Evolutionary conservation across 1,284 basidiomycete species (phyloP).

Genomic region (Pascua sp.): DNA sequence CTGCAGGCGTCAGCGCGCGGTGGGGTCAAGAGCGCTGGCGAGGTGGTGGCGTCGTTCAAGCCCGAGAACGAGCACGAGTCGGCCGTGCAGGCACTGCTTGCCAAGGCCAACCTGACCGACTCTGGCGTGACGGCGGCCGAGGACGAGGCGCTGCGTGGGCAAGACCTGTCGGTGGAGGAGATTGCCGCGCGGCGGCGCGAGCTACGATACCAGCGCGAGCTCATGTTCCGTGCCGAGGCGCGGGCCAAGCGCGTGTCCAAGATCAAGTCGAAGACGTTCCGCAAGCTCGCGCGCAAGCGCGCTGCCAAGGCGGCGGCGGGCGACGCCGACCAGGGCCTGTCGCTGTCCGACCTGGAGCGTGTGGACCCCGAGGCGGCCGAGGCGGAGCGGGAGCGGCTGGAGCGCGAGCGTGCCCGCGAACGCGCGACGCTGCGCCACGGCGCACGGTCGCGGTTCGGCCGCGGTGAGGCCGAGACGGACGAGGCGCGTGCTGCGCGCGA

Average conservation of each 20-base stretch:
- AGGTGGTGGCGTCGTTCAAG: slow-evolving; percentile 60
- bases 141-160: slow-evolving; percentile 67
- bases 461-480: slow-evolving; percentile 31
- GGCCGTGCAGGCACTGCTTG: slow-evolving; percentile 70
- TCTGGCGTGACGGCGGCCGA: slow-evolving; percentile 72
- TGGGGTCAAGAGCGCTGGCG: slow-evolving; percentile 43
- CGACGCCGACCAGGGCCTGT: slow-evolving; percentile 39
- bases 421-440: slow-evolving; percentile 79
- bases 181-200: slow-evolving; percentile 74
- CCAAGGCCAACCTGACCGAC: slow-evolving; percentile 73
- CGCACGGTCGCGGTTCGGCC: slow-evolving; percentile 56
- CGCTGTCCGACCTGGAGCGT: slow-evolving; percentile 53
- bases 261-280: slow-evolving; percentile 93
- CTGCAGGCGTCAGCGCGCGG: slow-evolving; percentile 67
- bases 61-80: slow-evolving; percentile 75
- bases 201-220: slow-evolving; percentile 80
- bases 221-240: slow-evolving; percentile 89
- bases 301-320: slow-evolving; percentile 58
- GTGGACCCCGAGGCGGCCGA: slow-evolving; percentile 57
- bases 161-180: slow-evolving; percentile 74
- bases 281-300: slow-evolving; percentile 77
- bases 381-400: slow-evolving; percentile 63
- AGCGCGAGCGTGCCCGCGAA: slow-evolving; percentile 75
- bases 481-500: slow-evolving; percentile 34
- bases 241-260: slow-evolving; percentile 88